phyloP scores from a whole-genome alignment of 495 filamentous ascomycete genomes.

The Aspergillus nidulans region DNA sequence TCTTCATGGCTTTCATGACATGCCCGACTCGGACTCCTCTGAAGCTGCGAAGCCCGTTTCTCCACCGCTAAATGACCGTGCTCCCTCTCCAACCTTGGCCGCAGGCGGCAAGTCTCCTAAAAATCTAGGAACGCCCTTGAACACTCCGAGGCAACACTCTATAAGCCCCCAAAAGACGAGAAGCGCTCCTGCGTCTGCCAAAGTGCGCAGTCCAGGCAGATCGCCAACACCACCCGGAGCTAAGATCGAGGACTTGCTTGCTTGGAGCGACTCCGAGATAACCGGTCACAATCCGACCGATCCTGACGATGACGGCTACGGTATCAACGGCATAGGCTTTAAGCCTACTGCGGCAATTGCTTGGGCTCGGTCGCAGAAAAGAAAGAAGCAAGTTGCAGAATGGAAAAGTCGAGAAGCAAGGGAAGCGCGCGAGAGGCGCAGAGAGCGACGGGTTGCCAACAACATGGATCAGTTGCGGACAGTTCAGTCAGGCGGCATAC shows the following conservation, averaged over 20 bases:
- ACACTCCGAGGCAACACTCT: neutral
- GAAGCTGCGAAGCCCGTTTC: neutral
- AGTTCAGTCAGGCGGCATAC: constrained; percentile 32
- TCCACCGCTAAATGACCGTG: neutral
- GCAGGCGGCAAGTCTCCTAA: neutral
- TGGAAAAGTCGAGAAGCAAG: constrained; percentile 77
- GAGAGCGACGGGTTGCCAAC: constrained; percentile 53
- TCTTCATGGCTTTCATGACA: constrained; percentile 11
- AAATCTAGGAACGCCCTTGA: constrained; percentile 15
- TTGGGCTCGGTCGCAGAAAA: constrained; percentile 66
- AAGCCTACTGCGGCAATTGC: constrained; percentile 81
- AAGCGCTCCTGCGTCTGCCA: constrained; percentile 22
- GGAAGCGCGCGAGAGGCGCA: constrained; percentile 74
- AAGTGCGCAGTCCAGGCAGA: constrained; percentile 26
- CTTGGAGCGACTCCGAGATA: constrained; percentile 82
- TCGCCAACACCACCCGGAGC: constrained; percentile 48
- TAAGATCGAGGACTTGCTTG: constrained; percentile 47
- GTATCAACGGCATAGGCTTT: constrained; percentile 88
- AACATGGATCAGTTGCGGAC: constrained; percentile 27
- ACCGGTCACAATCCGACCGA: constrained; percentile 74
- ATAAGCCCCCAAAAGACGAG: constrained; percentile 25
- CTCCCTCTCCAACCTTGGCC: constrained; percentile 4
- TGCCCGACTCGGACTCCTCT: constrained; percentile 19
- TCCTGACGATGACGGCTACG: constrained; percentile 71
- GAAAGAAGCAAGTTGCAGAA: constrained; percentile 77